A percentile compares a stretch with the other conserved stretches of the same genome.
Evolutionary conservation across 106 monocot genomes (phyloP).

Genomic region (Narthecium ossifragum): DNA sequence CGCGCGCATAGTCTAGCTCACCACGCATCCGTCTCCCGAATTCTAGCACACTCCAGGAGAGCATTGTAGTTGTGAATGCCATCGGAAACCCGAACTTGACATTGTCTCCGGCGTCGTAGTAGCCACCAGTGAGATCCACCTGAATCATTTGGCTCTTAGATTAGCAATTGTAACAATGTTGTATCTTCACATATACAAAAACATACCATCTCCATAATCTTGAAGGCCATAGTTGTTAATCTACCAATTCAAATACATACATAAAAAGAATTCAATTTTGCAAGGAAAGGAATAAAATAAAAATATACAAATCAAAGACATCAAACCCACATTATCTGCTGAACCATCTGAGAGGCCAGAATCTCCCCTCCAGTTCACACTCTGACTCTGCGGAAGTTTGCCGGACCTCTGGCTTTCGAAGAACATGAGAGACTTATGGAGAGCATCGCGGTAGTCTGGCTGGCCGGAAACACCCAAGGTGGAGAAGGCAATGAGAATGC

Average conservation of each 20-base stretch:
- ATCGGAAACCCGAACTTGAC: constrained; percentile 55
- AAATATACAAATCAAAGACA: not conserved
- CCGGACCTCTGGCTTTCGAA: constrained; percentile 45
- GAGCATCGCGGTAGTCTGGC: constrained; percentile 8
- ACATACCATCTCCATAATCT: too few relatives aligned
- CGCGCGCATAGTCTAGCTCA: constrained; percentile 25
- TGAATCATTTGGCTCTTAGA: not conserved
- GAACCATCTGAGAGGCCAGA: constrained; percentile 46
- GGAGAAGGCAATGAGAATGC: not conserved
- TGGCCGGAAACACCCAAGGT: not conserved
- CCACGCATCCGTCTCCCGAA: constrained; percentile 26
- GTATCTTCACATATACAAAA: not conserved
- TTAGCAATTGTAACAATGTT: not conserved
- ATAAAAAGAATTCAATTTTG: not conserved
- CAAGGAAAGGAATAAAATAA: not conserved
- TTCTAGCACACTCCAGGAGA: constrained; percentile 64
- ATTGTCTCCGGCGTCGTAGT: constrained; percentile 70
- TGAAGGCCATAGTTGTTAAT: too few relatives aligned
- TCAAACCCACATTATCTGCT: constrained; percentile 24
- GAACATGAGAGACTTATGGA: constrained; percentile 20
- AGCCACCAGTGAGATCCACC: constrained; percentile 59
- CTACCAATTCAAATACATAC: too few relatives aligned
- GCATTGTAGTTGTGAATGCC: constrained; percentile 63
- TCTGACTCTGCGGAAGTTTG: constrained; percentile 26
- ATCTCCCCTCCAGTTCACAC: constrained; percentile 27